Conservation (phyloP, 139 green algal genomes). For the Chlamydomonas urium region DNA sequence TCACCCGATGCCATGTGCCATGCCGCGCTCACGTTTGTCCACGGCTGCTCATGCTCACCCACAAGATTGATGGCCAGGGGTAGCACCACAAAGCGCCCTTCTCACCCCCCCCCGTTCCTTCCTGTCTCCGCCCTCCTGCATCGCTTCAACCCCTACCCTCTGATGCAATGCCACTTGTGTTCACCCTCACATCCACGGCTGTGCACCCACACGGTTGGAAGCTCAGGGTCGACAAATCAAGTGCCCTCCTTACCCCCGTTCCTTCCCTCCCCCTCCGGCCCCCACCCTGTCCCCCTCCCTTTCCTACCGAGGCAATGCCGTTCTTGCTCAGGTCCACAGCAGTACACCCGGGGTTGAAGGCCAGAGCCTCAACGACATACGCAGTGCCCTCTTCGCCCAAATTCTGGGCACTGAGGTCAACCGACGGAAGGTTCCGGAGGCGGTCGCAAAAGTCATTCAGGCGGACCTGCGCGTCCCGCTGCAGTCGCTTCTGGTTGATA, state of each 20-base stretch:
- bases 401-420: constrained; percentile 78
- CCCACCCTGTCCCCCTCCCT: neutral
- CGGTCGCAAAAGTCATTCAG: constrained; percentile 74
- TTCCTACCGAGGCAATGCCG: constrained; percentile 65
- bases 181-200: too few species aligned
- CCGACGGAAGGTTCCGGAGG: constrained; percentile 56
- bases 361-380: constrained; percentile 83
- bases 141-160: too few species aligned
- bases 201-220: too few species aligned
- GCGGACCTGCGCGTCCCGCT: constrained; percentile 55
- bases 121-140: too few species aligned
- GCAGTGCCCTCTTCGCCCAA: constrained; percentile 63
- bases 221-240: too few species aligned
- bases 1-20: too few species aligned
- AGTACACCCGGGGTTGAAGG: constrained; percentile 84
- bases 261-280: neutral
- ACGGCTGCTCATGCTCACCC: too few species aligned
- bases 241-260: neutral
- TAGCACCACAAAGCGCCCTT: too few species aligned
- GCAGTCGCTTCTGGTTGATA: constrained; percentile 49
- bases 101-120: too few species aligned
- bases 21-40: too few species aligned
- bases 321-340: constrained; percentile 86
- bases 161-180: too few species aligned
- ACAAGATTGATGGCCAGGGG: too few species aligned